A percentile compares a stretch with the other conserved stretches of the same genome.
phyloP scores from a whole-genome alignment of 129 eudicot genomes.

The Escallonia herrerae region DNA sequence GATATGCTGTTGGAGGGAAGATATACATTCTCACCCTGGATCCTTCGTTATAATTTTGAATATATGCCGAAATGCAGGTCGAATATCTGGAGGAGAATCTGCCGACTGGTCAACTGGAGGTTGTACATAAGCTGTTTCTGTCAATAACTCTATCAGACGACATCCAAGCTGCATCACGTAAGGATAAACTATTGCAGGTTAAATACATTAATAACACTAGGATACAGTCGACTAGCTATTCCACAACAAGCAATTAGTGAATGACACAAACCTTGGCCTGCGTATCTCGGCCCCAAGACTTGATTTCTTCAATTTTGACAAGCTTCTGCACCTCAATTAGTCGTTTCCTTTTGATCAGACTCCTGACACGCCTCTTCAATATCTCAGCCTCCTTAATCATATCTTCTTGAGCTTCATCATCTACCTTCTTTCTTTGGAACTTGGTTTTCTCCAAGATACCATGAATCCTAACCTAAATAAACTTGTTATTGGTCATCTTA shows the following conservation, averaged over 20 bases:
- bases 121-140: constrained; percentile 84
- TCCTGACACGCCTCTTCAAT: constrained; percentile 68
- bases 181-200: constrained; percentile 1
- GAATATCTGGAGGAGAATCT: constrained; percentile 87
- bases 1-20: constrained; percentile 1
- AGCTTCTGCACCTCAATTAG: constrained; percentile 65
- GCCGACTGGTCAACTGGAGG: constrained; percentile 63
- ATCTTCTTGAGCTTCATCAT: constrained; percentile 37
- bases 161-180: constrained; percentile 77
- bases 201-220: background rate
- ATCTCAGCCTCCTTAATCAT: constrained; percentile 38
- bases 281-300: constrained; percentile 71
- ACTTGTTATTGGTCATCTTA: constrained; percentile 10
- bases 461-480: constrained; percentile 79
- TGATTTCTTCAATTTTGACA: constrained; percentile 48
- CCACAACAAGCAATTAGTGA: constrained; percentile 7
- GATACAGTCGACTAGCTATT: background rate
- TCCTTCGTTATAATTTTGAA: constrained; percentile 54
- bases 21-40: constrained; percentile 44
- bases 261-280: constrained; percentile 76
- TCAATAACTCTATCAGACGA: constrained; percentile 76
- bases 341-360: constrained; percentile 61
- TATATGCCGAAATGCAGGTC: constrained; percentile 86
- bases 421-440: constrained; percentile 25
- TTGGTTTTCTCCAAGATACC: constrained; percentile 73